Base-by-base conservation (phyloP, 306 rosid genomes). In the Spatholobus suberectus region DNA sequence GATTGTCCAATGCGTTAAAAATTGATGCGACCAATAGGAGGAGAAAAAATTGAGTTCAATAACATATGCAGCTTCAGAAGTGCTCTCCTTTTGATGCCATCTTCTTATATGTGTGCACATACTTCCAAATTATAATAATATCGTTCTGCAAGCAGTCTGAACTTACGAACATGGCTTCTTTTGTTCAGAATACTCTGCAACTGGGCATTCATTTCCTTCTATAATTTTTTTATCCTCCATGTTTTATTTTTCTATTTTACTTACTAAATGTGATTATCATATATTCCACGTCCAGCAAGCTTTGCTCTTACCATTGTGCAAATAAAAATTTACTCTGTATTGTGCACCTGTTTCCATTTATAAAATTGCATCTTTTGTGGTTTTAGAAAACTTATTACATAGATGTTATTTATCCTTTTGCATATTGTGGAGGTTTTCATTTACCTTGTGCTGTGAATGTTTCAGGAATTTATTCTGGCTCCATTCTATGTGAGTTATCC, bases 401-500 rank as follows among this genome's bases (percentile, higher is more conserved):
- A 54, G 47, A 23, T 65, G 17, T 49, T 40, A 15, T 43, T 40
- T 14, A n/a, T 14, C 66, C 44, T 40, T 70, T 44, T 77, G 70
- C 62, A 65, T 5, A 17, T 18, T 57, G 51, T 34, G 81, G 68
- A 5, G 15, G 55, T 23, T 62, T 34, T 54, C 65, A 52, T 49
- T 81, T n/a, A n/a, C n/a, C n/a, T n/a, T n/a, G n/a, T 76, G 47
- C 40, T 80, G 35, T 84, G 72, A 77, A 55, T 79, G 73, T 44
- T 76, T 38, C 91, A 95, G 98, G 98, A 93, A 78, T 63, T 95
- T 78, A 82, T 95, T 90, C 97, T 97, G 10, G 94, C 90, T 65
- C 97, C 98, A 83, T 95, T 76, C 83, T 95, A 81, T 82, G 97
- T 93, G 85, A 91, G 98, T 87, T 93, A 95, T 79, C 98, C 98